Base-by-base conservation (phyloP, 2,329 filamentous ascomycete species). In the Macrophomina tecta region DNA sequence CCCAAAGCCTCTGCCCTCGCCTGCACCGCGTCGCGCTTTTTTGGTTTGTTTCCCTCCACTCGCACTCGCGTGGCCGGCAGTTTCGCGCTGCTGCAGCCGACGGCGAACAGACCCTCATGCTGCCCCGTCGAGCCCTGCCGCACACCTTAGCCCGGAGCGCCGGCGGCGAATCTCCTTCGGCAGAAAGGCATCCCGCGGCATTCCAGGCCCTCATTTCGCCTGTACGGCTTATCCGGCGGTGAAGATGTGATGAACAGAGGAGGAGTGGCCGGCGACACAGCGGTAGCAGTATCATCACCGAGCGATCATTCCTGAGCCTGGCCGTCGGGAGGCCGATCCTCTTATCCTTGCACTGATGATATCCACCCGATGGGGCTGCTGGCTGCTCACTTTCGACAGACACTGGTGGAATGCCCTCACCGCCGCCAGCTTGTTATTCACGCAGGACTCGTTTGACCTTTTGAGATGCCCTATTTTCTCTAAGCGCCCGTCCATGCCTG, bases 241-340 rank as follows among this genome's bases (percentile, higher is more conserved):
- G 58, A 62, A 38, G 42, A 49, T 62, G 42, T 36, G 55, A 38
- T 48, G 58, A 49, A 62, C 18, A 28, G 58, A 42, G 58, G 58
- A 62, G 58, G 58, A 62, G 30, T 62, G 42, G 5, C 45, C 58
- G 42, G 58, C 28, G 49, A 28, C 42, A 9, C 42, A 28, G 9
- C 42, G 7, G 6, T 62, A 62, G 16, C 58, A 62, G 58, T 16
- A 62, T 23, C 42, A 53, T 53, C 46, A 8, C 61, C 61, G 61
- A 34, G 36, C 61, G 61, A 64, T 64, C 61, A 52, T 64, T 64
- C 61, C 61, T 64, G 61, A 64, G 61, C 48, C 34, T 38, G 48
- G 61, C 34, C 36, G 11, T 12, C 38, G 30, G 12, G 28, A 52
- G 34, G 61, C 16, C 61, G 61, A 64, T 64, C 61, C 5, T 32